Base-by-base conservation (phyloP, 2,329 filamentous ascomycete species). In the Ceratocystis alfenasii region DNA sequence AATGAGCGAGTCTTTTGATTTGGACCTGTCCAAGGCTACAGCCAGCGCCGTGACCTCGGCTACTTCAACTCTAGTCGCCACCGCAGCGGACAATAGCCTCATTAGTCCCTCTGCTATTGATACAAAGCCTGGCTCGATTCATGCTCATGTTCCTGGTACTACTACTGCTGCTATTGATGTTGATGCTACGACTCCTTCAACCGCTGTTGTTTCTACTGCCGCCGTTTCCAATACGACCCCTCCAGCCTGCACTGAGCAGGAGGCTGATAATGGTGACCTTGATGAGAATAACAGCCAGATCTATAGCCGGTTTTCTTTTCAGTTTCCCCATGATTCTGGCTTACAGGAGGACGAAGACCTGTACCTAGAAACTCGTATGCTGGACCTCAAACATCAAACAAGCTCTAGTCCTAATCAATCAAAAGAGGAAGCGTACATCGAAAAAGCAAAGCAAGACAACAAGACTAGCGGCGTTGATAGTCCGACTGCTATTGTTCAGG, bases 1-100 rank as follows among this genome's bases (percentile, higher is more conserved):
- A 59, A 59, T 59, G 55, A 59, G 17, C 17, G 55, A 59, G 55
- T 8, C 25, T 59, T 36, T 59, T 15, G 28, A 59, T 59, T 22
- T 36, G 28, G 17, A 28, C 30, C 7, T 30, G 55, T 10, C 55
- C 55, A 59, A 30, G 25, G 28, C 15, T n/a, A 17, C 15, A 5
- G 55, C 17, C 17, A 36, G 5, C 15, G 15, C 28, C 55, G 28
- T n/a, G 28, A 28, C 25, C 25, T 6, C 55, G 30, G 20, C 55
- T 59, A 41, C 36, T 41, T 41, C 36, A 41, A 41, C 12, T 41
- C 36, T 41, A 41, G 17, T 28, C 2, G 12, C 55, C 55, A n/a
- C 30, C 17, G 6, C 55, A 3, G 33, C 55, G 28, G 55, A 36
- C 15, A 36, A 36, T 59, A 36, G 25, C 28, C 28, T n/a, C 30